Evolutionary conservation across 306 rosid species (phyloP), one percentile per base, ranked within the genome.

Genomic region (Casuarina cunninghamiana): DNA sequence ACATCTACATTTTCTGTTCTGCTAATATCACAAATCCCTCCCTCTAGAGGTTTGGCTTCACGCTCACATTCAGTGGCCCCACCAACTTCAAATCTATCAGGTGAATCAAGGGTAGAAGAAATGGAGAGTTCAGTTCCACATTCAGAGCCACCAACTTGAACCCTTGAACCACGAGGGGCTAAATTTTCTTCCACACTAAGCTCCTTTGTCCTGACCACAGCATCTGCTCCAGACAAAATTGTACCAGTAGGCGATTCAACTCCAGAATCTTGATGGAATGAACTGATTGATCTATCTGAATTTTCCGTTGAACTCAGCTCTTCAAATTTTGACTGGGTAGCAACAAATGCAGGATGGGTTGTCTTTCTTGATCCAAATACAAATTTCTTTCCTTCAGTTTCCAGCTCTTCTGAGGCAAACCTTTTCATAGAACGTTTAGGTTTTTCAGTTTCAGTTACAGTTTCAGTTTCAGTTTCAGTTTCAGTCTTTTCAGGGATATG

Each of bases 81-180:
- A 15, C 87, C 96, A 58, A 62, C 70, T 68, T 92, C 99, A 71
- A 87, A 90, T 83, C 39, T 71, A 71, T 91, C 93, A 13, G 98
- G 99, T 9, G 98, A 96, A 85, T 93, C 97, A 57, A 96, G 93
- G 17, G 97, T 91, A 38, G 99, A 96, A 71, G 98, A 82, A 65
- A 96, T 80, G 61, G 97, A 93, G 51, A 93, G 92, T 68, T 93
- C 98, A 1, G 94, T 89, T 73, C 93, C 90, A 86, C 93, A 88
- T 74, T 91, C 97, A 72, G 98, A 90, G 73, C 88, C 97, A 78
- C 88, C 90, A 57, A 88, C 60, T 53, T 83, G 86, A 78, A 63
- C 65, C 71, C 82, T 86, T 12, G 87, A 88, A 86, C 74, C 86
- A 86, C 55, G 79, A 53, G 54, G 67, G 75, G 80, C 71, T 45